Base-by-base conservation (phyloP, 2,329 filamentous ascomycete species). In the Fusarium sp. region DNA sequence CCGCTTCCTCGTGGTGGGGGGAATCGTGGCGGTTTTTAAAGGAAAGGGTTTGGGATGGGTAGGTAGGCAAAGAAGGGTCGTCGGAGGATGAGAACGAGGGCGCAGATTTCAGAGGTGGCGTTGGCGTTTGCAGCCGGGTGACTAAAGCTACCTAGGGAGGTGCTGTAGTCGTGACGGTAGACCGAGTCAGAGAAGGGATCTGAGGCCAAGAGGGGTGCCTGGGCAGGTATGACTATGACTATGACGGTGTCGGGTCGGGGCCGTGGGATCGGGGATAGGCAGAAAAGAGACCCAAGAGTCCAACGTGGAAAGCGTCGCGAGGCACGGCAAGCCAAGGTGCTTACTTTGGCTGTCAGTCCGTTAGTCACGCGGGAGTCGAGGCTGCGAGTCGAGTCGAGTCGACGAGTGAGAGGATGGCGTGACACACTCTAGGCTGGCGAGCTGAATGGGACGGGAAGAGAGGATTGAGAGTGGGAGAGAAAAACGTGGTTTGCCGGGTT, bases 1-100 rank as follows among this genome's bases (percentile, higher is more conserved):
- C 83, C 89, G 87, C 84, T 91, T 91, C 79, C 88, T 86, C 77
- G 88, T 89, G 74, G 81, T 83, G 76, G 88, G 88, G 84, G 89
- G 86, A 91, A 91, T 91, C 80, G 83, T 91, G 88, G 77, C 84
- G 84, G 81, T 75, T 74, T 62, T 61, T 29, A 73, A 66, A 57
- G 71, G 25, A 50, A 27, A 66, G 58, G 50, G 61, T 50, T 68
- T 22, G 40, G 40, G 70, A 47, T 38, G 27, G 65, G 57, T 14
- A 63, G 56, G 52, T 18, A 50, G 45, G 29, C 29, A 57, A 25
- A 36, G 54, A 36, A 36, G 31, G 31, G 27, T 47, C 47, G 62
- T 31, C 61, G 68, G 71, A 42, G 67, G 64, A 60, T 64, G 36
- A 63, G 42, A 38, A 69, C 68, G 62, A 72, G 61, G 45, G 58